Evolutionary conservation across 169 alveolate species (phyloP), one percentile per base, ranked within the genome.

Genomic region (Plasmodium vinckei): DNA sequence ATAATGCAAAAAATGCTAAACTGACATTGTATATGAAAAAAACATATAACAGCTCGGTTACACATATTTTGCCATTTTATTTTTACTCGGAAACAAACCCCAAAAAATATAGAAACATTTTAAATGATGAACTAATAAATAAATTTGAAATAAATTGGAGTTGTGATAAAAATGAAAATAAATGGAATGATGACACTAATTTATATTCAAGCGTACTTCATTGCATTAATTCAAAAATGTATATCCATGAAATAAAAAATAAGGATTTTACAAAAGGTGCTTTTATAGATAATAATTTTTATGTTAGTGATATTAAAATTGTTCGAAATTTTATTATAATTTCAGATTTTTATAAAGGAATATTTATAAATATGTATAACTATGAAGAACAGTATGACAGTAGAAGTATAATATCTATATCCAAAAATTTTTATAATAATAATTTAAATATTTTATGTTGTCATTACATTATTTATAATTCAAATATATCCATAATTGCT

Each of bases 301-400:
- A 42, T 61, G 67, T 82, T 46, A 82, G 67, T 65, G 90, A 65
- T 49, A 68, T 82, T 5, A 82, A 82, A 61, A 23, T 82, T 19
- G 42, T 68, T 33, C 59, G 51, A 21, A 82, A 82, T 56, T 68
- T 68, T 46, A 56, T 68, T 19, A 82, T 82, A 33, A 56, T 77
- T 49, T 73, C 90, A 17, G 84, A 82, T 82, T 17, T 82, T 15
- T 53, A 67, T 46, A 82, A 51, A 68, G 90, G 90, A 0, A 82
- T 82, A 27, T 82, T 2, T 56, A 82, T 82, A 2, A 56, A 68
- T 60, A 82, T 82, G 90, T 82, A 67, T 33, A 82, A 68, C 56
- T 82, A 82, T 68, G 90, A 82, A 25, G 54, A 82, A 27, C 90
- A 82, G 13, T 23, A 82, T 60, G 90, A 82, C 54, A 68, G 90